Evolutionary conservation across 129 eudicot genomes (phyloP).

Genomic region (Saposhnikovia divaricata): DNA sequence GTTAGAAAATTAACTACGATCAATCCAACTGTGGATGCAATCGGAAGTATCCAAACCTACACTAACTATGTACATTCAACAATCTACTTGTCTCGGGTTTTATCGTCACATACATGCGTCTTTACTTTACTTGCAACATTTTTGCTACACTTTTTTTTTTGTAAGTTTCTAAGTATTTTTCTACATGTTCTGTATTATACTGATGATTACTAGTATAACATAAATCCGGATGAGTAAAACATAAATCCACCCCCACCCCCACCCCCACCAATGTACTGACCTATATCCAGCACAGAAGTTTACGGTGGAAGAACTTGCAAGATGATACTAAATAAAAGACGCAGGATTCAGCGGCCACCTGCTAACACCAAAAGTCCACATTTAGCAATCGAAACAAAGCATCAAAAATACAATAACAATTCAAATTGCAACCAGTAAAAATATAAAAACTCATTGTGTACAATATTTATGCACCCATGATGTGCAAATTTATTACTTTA

Average conservation of each 20-base stretch:
- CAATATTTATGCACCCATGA: background rate
- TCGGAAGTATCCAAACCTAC: background rate
- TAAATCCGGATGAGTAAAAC: background rate
- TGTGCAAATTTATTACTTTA: background rate
- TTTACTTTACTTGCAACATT: background rate
- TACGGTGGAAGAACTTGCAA: slow-evolving; percentile 14
- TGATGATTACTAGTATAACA: background rate
- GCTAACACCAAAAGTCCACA: slow-evolving; percentile 24
- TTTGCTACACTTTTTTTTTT: background rate
- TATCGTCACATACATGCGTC: background rate
- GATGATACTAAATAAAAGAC: slow-evolving; percentile 17
- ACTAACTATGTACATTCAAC: background rate
- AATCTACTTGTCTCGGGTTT: background rate
- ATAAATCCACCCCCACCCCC: background rate
- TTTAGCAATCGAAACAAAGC: background rate
- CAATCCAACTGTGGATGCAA: background rate
- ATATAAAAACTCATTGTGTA: background rate
- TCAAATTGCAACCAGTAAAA: background rate
- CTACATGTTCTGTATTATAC: background rate
- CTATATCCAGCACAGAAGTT: slow-evolving; percentile 20
- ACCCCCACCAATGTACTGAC: slow-evolving; percentile 25
- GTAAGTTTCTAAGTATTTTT: no score
- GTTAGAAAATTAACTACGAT: no score
- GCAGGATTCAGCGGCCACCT: slow-evolving; percentile 50
- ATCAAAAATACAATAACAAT: background rate